These are phyloP conservation scores for Coemansia biformis DNA, from an alignment of 192 early-diverging fungal genomes.

Conservation along the genomic window DNA sequence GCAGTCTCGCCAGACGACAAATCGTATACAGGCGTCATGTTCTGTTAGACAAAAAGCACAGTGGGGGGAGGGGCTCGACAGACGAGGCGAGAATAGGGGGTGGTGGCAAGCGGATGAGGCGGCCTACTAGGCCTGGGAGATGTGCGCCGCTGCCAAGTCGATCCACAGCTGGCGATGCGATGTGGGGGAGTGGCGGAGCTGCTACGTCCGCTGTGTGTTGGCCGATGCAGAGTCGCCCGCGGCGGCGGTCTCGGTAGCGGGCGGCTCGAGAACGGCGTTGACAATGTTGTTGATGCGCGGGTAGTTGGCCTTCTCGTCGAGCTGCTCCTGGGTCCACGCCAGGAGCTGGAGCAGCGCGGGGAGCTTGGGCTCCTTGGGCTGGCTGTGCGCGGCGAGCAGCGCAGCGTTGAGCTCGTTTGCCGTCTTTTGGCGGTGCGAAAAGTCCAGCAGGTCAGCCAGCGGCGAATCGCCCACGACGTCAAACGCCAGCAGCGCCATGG, in stretches of 20 bases:
- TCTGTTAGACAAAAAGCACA: too few relatives aligned
- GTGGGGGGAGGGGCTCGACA: too few relatives aligned
- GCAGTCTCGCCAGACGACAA: background rate
- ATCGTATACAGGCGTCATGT: background rate
- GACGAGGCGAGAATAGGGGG: too few relatives aligned
- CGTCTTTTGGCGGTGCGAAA: constrained; percentile 83
- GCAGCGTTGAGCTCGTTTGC: constrained; percentile 94
- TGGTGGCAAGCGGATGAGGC: too few relatives aligned
- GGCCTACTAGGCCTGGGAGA: too few relatives aligned
- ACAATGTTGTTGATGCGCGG: constrained; percentile 84
- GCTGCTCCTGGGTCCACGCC: constrained; percentile 88
- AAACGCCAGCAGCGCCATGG: constrained; percentile 97
- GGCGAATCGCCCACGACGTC: constrained; percentile 61
- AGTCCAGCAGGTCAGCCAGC: constrained; percentile 80
- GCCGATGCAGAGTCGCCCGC: background rate
- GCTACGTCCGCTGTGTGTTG: background rate
- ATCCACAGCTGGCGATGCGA: too few relatives aligned
- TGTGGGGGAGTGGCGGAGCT: background rate
- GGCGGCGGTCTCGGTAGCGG: background rate
- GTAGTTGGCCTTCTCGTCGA: constrained; percentile 77
- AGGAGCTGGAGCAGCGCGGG: constrained; percentile 85
- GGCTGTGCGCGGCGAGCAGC: constrained; percentile 81
- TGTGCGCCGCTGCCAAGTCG: too few relatives aligned
- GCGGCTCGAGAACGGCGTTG: constrained; percentile 62
- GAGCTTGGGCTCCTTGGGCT: constrained; percentile 92